Evolutionary conservation across 768 basidiomycete genomes (phyloP).

Genomic region (Xerocomus potaroensis): DNA sequence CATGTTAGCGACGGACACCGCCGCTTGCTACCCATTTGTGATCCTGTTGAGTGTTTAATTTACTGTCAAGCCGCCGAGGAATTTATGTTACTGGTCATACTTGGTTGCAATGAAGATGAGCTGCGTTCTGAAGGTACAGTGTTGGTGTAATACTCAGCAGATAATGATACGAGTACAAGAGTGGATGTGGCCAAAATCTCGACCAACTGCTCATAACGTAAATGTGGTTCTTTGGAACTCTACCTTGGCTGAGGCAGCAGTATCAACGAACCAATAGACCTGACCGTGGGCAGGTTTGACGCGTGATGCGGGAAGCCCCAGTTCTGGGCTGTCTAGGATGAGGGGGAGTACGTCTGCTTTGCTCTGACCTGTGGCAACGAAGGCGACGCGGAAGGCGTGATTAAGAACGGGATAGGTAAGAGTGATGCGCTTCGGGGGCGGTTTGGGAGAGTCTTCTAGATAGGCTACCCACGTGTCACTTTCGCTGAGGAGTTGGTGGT

Average conservation of each 20-base stretch:
- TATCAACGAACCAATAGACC: constrained; percentile 93
- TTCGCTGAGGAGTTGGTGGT: constrained; percentile 80
- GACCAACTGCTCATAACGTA: constrained; percentile 41
- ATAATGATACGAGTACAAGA: constrained; percentile 25
- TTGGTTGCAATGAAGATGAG: background rate
- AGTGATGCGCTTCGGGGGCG: constrained; percentile 85
- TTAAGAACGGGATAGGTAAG: constrained; percentile 90
- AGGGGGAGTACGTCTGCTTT: constrained; percentile 72
- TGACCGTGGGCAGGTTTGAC: constrained; percentile 77
- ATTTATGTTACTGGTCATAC: constrained; percentile 23
- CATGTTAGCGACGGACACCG: constrained; percentile 22
- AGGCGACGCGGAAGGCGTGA: constrained; percentile 82
- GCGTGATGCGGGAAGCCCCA: constrained; percentile 73
- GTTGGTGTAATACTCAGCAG: constrained; percentile 16
- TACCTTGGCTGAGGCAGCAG: constrained; percentile 67
- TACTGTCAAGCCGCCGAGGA: constrained; percentile 20
- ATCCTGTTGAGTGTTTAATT: constrained; percentile 33
- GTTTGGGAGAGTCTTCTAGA: constrained; percentile 92
- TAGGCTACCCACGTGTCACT: constrained; percentile 92
- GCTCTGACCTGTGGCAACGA: constrained; percentile 79
- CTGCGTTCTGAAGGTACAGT: constrained; percentile 7
- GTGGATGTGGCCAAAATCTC: constrained; percentile 3
- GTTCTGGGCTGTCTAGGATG: constrained; percentile 78
- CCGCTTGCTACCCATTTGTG: constrained; percentile 32
- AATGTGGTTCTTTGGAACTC: constrained; percentile 53